Conservation (phyloP, 2,329 filamentous ascomycete species). For the Penicillium sp. region DNA sequence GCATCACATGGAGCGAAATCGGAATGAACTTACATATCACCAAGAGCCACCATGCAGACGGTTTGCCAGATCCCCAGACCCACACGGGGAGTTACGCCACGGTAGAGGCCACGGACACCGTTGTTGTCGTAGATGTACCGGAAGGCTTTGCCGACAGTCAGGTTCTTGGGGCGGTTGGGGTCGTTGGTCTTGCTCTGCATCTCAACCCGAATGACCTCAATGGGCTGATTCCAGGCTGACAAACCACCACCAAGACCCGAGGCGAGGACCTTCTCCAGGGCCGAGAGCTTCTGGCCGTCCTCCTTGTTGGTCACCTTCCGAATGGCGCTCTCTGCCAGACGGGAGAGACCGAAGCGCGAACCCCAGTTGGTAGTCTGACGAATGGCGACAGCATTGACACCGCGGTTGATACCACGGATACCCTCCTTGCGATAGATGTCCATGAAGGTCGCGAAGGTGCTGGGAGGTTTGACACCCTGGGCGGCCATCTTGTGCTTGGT, state of each 20-base stretch:
- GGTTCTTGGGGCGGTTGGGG: constrained; percentile 96
- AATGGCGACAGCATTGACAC: constrained; percentile 97
- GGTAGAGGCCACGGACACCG: constrained; percentile 87
- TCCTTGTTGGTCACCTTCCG: constrained; percentile 72
- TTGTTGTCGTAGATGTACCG: constrained; percentile 87
- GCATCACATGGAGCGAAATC: constrained; percentile 22
- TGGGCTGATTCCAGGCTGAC: constrained; percentile 98
- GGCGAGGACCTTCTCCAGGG: constrained; percentile 82
- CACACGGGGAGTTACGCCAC: constrained; percentile 88
- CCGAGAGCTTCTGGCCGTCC: constrained; percentile 68
- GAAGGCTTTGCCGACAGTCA: constrained; percentile 81
- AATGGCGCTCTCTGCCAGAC: constrained; percentile 85
- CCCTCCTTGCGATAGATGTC: constrained; percentile 93
- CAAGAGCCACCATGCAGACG: constrained; percentile 98
- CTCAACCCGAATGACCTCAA: constrained; percentile 98
- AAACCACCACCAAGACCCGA: constrained; percentile 85
- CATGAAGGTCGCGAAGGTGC: constrained; percentile 93
- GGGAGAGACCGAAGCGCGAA: constrained; percentile 85
- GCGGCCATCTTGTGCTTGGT: constrained; percentile 94
- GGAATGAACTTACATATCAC: constrained; percentile 73
- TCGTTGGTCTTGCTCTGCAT: constrained; percentile 99
- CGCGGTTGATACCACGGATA: constrained; percentile 93
- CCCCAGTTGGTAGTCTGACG: constrained; percentile 99
- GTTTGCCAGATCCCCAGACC: constrained; percentile 98
- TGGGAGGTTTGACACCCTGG: constrained; percentile 72